Evolutionary conservation across 768 basidiomycete genomes (phyloP).

Genomic region (Russula dissimulans): DNA sequence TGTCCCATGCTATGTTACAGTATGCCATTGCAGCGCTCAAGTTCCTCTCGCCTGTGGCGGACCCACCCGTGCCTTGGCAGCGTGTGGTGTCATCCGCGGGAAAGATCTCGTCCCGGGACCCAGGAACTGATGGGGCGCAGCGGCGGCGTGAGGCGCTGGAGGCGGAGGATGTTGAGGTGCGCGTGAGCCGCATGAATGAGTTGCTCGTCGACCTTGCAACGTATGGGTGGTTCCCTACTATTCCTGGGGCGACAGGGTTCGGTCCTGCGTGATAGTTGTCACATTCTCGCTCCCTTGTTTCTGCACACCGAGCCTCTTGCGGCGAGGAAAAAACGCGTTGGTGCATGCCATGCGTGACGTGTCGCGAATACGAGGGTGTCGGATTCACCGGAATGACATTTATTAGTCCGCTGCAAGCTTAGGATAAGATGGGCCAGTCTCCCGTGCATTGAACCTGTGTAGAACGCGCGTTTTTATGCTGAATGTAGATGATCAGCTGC

Average conservation of each 20-base stretch:
- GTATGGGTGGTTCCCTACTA: constrained; percentile 62
- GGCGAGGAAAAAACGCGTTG: too few relatives aligned
- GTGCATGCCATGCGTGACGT: too few relatives aligned
- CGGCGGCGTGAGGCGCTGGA: constrained; percentile 67
- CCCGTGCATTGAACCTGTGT: too few relatives aligned
- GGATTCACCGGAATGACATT: too few relatives aligned
- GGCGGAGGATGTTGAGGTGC: constrained; percentile 77
- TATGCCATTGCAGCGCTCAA: constrained; percentile 51
- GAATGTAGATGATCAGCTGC: too few relatives aligned
- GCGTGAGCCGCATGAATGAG: constrained; percentile 43
- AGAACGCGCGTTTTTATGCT: too few relatives aligned
- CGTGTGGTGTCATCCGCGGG: constrained; percentile 67
- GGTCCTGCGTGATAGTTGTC: not conserved
- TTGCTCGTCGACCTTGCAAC: constrained; percentile 45
- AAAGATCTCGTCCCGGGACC: constrained; percentile 71
- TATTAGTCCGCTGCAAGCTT: too few relatives aligned
- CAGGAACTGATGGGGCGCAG: constrained; percentile 70
- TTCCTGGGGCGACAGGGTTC: not conserved
- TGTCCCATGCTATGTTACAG: too few relatives aligned
- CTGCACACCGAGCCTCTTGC: too few relatives aligned
- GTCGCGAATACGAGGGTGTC: too few relatives aligned
- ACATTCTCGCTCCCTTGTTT: too few relatives aligned
- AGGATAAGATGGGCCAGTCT: too few relatives aligned
- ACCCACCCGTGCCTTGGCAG: constrained; percentile 73
- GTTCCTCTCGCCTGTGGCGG: constrained; percentile 48